Percentiles rank a stretch among this genome's conserved stretches.
These are phyloP conservation scores for Salix udensis DNA, from an alignment of 345 rosid species.

Conservation along the genomic window DNA sequence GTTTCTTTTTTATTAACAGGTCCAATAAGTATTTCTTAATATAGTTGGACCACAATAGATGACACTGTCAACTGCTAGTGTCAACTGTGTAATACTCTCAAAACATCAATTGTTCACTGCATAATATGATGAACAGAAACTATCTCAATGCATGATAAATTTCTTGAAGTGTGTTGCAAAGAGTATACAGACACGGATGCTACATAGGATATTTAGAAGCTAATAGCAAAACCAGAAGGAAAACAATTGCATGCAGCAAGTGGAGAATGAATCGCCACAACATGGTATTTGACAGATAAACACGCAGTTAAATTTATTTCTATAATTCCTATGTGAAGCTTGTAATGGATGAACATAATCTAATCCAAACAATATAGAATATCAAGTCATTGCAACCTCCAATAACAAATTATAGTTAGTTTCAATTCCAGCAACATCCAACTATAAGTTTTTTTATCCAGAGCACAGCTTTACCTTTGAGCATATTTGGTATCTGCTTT, in stretches of 20 bases:
- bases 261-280: background rate
- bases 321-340: background rate
- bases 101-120: background rate
- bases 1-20: background rate
- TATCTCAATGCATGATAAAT: background rate
- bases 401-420: background rate
- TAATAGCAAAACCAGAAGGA: background rate
- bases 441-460: background rate
- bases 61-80: background rate
- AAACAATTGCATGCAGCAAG: background rate
- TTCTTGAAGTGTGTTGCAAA: background rate
- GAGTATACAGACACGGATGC: background rate
- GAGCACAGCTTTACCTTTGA: slow-evolving; percentile 36
- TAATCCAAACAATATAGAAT: background rate
- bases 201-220: background rate
- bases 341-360: background rate
- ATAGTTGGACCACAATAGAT: background rate
- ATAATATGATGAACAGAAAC: background rate
- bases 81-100: background rate
- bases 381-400: background rate
- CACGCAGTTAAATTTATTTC: background rate
- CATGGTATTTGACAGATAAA: background rate
- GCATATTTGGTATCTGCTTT: slow-evolving; percentile 34
- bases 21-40: background rate
- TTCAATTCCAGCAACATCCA: background rate